Evolutionary conservation across 768 basidiomycete genomes (phyloP), one percentile per base, ranked within the genome.

Genomic region (Auriculariales sp.): DNA sequence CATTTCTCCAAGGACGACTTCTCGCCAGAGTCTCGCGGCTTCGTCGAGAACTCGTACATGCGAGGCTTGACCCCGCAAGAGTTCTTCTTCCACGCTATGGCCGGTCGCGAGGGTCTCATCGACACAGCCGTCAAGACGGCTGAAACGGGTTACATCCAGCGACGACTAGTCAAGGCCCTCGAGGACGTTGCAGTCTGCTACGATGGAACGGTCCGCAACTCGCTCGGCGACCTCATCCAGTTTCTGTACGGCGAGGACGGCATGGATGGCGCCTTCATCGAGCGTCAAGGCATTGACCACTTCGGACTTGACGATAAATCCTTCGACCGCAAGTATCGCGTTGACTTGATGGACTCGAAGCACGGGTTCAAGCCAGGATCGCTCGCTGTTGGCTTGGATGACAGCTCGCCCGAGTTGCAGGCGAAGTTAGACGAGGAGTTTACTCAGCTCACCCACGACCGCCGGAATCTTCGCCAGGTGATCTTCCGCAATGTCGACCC

Each of bases 51-150:
- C 63, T 98, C 95, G 19, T 98, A 98, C 59, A 72, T 98, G 29
- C 85, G 93, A 50, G 93, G 95, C 24, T 64, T 99, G 52, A 98
- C 93, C 2, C 94, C 95, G 0, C 92, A 97, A 55, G 95, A 99
- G 62, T 99, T 90, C 73, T 98, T 98, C 75, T 98, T 99, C 80
- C 95, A 99, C 65, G 95, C 95, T 50, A 98, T 98, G 94, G 94
- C 94, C 58, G 94, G 95, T 66, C 88, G 95, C 57, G 95, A 98
- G 67, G 95, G 95, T 72, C 68, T 99, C 48, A 97, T 98, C 59
- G 95, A 99, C 73, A 98, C 95, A 3, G 95, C 95, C 33, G 93
- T 99, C 64, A 99, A 99, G 72, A 99, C 95, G 3, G 95, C 95
- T 42, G 95, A 99, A 68, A 98, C 95, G 0, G 95, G 95, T 56